Evolutionary conservation across 2,329 filamentous ascomycete species (phyloP).

Genomic region (Stagonosporopsis rhizophila): DNA sequence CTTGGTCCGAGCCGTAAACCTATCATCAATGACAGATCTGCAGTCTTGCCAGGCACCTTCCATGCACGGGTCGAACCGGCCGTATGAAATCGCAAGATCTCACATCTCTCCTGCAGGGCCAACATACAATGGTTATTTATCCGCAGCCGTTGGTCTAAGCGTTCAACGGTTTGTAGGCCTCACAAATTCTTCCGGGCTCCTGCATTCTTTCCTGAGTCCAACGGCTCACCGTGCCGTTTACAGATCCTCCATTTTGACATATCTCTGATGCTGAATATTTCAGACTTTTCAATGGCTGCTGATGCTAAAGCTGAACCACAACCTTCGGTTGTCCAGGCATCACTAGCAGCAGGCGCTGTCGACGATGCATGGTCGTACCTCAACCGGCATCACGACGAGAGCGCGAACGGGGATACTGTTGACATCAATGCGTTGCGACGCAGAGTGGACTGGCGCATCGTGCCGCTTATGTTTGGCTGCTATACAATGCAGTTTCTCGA

Average conservation of each 20-base stretch:
- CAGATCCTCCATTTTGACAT: not conserved
- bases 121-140: not conserved
- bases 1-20: constrained; percentile 2
- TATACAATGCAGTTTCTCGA: constrained; percentile 49
- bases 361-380: constrained; percentile 23
- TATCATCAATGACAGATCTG: not conserved
- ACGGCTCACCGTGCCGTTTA: not conserved
- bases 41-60: not conserved
- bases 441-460: constrained; percentile 50
- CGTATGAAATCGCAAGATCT: not conserved
- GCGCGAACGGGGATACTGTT: not conserved
- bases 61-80: not conserved
- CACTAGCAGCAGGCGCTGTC: not conserved
- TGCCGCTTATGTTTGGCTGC: constrained; percentile 45
- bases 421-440: constrained; percentile 18
- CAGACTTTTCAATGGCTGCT: not conserved
- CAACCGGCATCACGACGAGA: not conserved
- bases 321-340: not conserved
- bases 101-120: not conserved
- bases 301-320: not conserved
- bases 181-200: not conserved
- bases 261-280: not conserved
- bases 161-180: not conserved
- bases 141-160: not conserved
- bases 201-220: not conserved